Evolutionary conservation across 2,329 filamentous ascomycete species (phyloP).

Genomic region (Epichloe gansuensis): DNA sequence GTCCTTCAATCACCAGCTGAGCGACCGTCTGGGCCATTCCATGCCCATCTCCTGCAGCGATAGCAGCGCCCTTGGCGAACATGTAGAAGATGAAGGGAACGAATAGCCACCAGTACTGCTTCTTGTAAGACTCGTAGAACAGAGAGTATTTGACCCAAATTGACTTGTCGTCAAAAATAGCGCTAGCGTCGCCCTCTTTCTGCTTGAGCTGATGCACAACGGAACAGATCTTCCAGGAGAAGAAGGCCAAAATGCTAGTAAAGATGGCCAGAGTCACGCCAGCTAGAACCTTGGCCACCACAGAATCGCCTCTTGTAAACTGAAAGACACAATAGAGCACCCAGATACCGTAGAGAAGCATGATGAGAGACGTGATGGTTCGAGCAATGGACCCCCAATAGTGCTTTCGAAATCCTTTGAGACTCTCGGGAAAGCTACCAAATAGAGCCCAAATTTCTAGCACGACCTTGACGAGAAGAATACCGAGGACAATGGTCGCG

Average conservation of each 20-base stretch:
- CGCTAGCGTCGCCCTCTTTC: constrained; percentile 56
- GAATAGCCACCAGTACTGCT: constrained; percentile 95
- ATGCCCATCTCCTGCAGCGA: constrained; percentile 75
- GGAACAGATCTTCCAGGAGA: constrained; percentile 70
- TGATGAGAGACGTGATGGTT: constrained; percentile 77
- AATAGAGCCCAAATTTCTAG: constrained; percentile 87
- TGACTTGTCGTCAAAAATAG: constrained; percentile 76
- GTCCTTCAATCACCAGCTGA: constrained; percentile 66
- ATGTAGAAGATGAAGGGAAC: constrained; percentile 81
- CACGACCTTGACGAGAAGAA: constrained; percentile 81
- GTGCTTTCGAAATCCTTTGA: constrained; percentile 80
- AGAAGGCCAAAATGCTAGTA: constrained; percentile 68
- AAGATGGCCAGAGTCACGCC: constrained; percentile 70
- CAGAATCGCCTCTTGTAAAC: constrained; percentile 86
- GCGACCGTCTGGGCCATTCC: constrained; percentile 69
- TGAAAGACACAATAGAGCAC: constrained; percentile 93
- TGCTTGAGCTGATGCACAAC: constrained; percentile 64
- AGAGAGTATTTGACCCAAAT: constrained; percentile 92
- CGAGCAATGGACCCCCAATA: constrained; percentile 91
- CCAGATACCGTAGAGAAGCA: constrained; percentile 90
- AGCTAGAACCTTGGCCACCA: constrained; percentile 77
- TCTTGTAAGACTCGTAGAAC: constrained; percentile 94
- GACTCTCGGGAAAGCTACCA: constrained; percentile 66
- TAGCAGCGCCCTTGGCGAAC: constrained; percentile 74
- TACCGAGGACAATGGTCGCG: constrained; percentile 69